Evolutionary conservation across 805 yeast species (phyloP).

Genomic region (Zygotorulaspora florentina): DNA sequence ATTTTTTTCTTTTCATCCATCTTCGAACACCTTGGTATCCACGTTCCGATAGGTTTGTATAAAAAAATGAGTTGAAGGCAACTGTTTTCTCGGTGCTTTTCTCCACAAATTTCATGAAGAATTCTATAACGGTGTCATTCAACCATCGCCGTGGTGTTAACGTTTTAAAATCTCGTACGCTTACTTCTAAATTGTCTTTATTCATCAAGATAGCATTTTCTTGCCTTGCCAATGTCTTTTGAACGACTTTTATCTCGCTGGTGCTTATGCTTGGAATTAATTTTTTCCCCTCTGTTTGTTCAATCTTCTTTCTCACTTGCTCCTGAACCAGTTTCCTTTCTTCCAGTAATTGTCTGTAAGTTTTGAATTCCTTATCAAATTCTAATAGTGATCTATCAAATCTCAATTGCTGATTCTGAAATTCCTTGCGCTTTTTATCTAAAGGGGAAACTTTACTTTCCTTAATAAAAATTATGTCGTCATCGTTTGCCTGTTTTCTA

Average conservation of each 20-base stretch:
- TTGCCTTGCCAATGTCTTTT: conserved; percentile 29
- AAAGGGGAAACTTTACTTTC: conserved; percentile 28
- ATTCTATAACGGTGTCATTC: conserved; percentile 87
- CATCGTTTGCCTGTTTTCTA: conserved; percentile 4
- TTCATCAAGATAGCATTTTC: conserved; percentile 27
- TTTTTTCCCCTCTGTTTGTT: conserved; percentile 11
- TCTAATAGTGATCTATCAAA: conserved; percentile 30
- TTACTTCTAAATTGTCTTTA: conserved; percentile 51
- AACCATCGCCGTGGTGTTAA: conserved; percentile 74
- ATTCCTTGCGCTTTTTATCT: conserved; percentile 25
- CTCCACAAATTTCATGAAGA: conserved; percentile 49
- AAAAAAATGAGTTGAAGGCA: conserved; percentile 87
- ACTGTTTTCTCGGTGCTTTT: conserved; percentile 42
- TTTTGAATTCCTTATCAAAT: conserved; percentile 38
- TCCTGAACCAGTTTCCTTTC: conserved; percentile 41
- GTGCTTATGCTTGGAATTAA: conserved; percentile 28
- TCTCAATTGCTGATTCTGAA: conserved; percentile 16
- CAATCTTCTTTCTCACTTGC: conserved; percentile 25
- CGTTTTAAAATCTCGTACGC: conserved; percentile 64
- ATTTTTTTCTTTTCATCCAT: conserved; percentile 78
- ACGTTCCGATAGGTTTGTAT: conserved; percentile 58
- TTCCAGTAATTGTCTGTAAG: conserved; percentile 42
- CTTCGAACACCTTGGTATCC: conserved; percentile 80
- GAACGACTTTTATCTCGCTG: conserved; percentile 24
- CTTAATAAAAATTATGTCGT: conserved; percentile 28